These are phyloP conservation scores for Trametes cinnabarina DNA, from an alignment of 768 basidiomycete species.

Conservation along the genomic window DNA sequence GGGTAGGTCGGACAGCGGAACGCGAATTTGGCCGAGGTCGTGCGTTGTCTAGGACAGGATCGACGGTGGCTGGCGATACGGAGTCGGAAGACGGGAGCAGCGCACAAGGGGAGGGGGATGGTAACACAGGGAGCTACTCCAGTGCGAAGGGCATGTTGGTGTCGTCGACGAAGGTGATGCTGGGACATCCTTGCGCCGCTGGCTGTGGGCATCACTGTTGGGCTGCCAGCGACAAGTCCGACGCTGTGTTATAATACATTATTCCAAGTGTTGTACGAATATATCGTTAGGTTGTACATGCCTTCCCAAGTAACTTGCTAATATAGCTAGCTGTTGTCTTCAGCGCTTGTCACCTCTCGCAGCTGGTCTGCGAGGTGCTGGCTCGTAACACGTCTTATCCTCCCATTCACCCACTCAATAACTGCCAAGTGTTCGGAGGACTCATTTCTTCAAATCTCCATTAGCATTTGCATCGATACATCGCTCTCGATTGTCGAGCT, in stretches of 20 bases:
- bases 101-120: slow-evolving; percentile 17
- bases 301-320: too few species aligned
- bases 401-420: too few species aligned
- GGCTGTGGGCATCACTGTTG: slow-evolving; percentile 79
- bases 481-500: too few species aligned
- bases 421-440: too few species aligned
- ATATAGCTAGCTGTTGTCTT: too few species aligned
- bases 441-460: too few species aligned
- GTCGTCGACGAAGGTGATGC: slow-evolving; percentile 23
- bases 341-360: too few species aligned
- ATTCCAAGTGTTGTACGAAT: neutral
- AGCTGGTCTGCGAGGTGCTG: too few species aligned
- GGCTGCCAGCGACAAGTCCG: slow-evolving; percentile 12
- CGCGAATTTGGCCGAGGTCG: slow-evolving; percentile 14
- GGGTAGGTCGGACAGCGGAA: slow-evolving; percentile 26
- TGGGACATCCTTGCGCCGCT: slow-evolving; percentile 69
- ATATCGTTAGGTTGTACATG: neutral
- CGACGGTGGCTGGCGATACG: slow-evolving; percentile 13
- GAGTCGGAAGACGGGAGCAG: slow-evolving; percentile 27
- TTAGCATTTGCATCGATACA: too few species aligned
- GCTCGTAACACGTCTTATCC: too few species aligned
- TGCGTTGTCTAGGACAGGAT: slow-evolving; percentile 10
- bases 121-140: slow-evolving; percentile 6
- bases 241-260: neutral
- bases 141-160: slow-evolving; percentile 7